Evolutionary conservation across 345 rosid genomes (phyloP).

Genomic region (Murraya paniculata): DNA sequence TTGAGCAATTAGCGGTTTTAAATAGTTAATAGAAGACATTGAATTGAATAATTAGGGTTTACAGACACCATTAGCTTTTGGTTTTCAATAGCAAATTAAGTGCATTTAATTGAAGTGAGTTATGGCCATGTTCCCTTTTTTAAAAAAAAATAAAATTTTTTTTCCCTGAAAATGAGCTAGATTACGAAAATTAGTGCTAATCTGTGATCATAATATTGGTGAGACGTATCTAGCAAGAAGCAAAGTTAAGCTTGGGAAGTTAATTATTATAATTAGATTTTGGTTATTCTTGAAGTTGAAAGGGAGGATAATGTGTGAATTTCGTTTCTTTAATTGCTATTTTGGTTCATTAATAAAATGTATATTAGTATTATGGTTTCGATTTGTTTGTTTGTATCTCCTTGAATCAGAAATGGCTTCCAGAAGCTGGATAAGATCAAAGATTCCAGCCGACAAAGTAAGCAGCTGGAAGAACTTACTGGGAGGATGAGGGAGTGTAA

Average conservation of each 20-base stretch:
- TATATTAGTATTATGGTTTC: not conserved
- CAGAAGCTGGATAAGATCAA: constrained; percentile 93
- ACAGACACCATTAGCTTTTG: not conserved
- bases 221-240: not conserved
- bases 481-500: constrained; percentile 97
- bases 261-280: not conserved
- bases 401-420: constrained; percentile 82
- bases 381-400: not conserved
- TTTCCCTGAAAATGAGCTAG: not conserved
- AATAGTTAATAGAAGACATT: not conserved
- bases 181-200: not conserved
- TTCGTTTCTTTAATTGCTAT: not conserved
- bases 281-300: not conserved
- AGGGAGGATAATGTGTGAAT: not conserved
- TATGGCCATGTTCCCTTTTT: not conserved
- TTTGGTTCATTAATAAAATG: not conserved
- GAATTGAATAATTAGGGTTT: not conserved
- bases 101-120: not conserved
- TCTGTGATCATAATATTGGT: not conserved
- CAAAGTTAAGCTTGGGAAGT: not conserved
- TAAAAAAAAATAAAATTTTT: not conserved
- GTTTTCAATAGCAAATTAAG: not conserved
- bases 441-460: constrained; percentile 90
- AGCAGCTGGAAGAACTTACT: constrained; percentile 95
- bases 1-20: not conserved